These are phyloP conservation scores for Amphicarpaea edgeworthii DNA, from an alignment of 306 rosid species.

Conservation along the genomic window DNA sequence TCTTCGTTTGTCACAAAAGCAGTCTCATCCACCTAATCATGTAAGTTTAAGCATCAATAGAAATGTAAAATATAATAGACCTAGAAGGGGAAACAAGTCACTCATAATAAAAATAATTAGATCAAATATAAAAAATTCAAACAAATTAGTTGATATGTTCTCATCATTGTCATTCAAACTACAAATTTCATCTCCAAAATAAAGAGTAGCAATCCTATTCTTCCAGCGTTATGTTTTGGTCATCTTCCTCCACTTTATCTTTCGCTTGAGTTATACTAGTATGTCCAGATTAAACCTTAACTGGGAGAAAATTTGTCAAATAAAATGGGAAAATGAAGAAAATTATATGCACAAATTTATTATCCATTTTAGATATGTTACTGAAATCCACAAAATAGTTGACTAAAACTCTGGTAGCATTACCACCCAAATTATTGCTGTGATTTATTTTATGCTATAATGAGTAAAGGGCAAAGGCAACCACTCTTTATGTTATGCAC, in stretches of 20 bases:
- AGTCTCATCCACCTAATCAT: conserved; percentile 73
- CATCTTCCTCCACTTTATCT: too few relatives aligned
- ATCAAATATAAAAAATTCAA: not conserved
- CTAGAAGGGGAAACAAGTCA: conserved; percentile 1
- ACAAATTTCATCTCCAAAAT: not conserved
- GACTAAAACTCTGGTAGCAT: conserved; percentile 19
- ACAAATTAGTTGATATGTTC: conserved; percentile 1
- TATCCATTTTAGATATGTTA: conserved; percentile 5
- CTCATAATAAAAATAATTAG: conserved; percentile 5
- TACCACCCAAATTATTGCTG: conserved; percentile 13
- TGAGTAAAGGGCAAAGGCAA: not conserved
- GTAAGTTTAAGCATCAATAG: conserved; percentile 30
- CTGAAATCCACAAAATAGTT: conserved; percentile 6
- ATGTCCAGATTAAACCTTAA: too few relatives aligned
- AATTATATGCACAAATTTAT: too few relatives aligned
- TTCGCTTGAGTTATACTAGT: too few relatives aligned
- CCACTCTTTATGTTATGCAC: not conserved
- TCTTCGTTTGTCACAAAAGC: conserved; percentile 83
- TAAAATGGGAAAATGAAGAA: too few relatives aligned
- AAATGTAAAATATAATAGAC: conserved; percentile 13
- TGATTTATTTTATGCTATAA: not conserved
- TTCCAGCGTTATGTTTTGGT: not conserved
- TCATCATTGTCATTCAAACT: conserved; percentile 3
- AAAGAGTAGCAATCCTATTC: not conserved
- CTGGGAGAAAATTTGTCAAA: too few relatives aligned